Evolutionary conservation across 139 green algal species (phyloP), one percentile per base, ranked within the genome.

Genomic region (Haematococcus sp.): DNA sequence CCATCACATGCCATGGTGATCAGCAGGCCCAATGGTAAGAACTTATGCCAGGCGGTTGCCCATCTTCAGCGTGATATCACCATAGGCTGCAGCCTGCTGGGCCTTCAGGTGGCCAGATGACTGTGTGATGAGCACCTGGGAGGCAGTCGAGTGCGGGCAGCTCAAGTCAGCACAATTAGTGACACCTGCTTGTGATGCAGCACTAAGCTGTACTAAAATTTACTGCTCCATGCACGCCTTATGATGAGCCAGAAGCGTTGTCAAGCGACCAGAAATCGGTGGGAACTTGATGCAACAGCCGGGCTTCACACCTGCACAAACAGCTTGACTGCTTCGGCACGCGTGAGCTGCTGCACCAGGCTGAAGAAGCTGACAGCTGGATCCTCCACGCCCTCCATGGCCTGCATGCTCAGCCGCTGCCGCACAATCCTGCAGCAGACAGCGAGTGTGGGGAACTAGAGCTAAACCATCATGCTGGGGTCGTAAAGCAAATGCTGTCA

Each of bases 261-360:
- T 23, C 46, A 55, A 17, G 46, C 46, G 17, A 17, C 46, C 15
- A 23, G 15, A 15, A 55, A 55, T 55, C 15, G 46, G 46, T 55
- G 15, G 15, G 17, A 55, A 17, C 46, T 30, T 25, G 54, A 11
- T 61, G 5, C 52, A 61, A 19, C 7, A 20, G 27, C 4, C 4
- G 58, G 28, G 17, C 64, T 34, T 33, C n/a, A n/a, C n/a, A 63
- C 66, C 66, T 72, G 66, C 66, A 72, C 59, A 46, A 72, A 72
- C 44, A 72, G 43, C 66, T 72, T 72, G 25, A 72, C 66, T 1
- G 66, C 66, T 25, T 72, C 66, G 19, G 66, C 15, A 16, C 66
- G 66, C 9, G 66, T 72, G 2, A 72, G 43, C 23, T 35, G 66
- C 44, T 72, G 66, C 5, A 46, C 66, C 11, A 72, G 66, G 23